phyloP scores from a whole-genome alignment of 805 yeast genomes.

The Yamadazyma scolyti region DNA sequence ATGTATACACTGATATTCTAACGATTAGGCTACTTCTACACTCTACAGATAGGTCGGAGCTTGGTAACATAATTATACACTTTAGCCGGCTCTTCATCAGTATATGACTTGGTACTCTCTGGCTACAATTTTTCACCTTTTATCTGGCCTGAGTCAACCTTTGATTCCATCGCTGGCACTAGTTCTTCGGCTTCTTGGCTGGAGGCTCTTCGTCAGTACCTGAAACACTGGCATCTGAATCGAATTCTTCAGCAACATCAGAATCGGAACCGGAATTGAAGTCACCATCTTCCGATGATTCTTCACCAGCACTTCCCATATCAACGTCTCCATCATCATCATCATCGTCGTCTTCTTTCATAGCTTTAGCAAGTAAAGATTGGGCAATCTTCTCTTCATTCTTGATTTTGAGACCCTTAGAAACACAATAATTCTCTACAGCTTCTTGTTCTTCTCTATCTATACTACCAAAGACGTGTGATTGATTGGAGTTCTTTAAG shows the following conservation, averaged over 20 bases:
- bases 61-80: neutral
- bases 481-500: constrained; percentile 56
- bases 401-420: constrained; percentile 75
- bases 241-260: constrained; percentile 83
- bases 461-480: constrained; percentile 85
- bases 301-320: constrained; percentile 64
- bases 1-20: too few species aligned
- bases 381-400: constrained; percentile 90
- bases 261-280: constrained; percentile 62
- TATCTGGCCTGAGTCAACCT: neutral
- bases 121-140: constrained; percentile 16
- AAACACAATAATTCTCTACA: constrained; percentile 70
- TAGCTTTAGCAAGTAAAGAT: constrained; percentile 71
- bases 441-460: constrained; percentile 83
- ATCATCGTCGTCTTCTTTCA: constrained; percentile 56
- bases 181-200: constrained; percentile 24
- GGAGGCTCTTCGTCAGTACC: constrained; percentile 27
- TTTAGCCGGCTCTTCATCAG: neutral
- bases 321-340: constrained; percentile 36
- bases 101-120: too few species aligned
- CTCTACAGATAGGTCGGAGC: too few species aligned
- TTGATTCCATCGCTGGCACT: too few species aligned
- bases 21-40: too few species aligned
- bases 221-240: constrained; percentile 53
- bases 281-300: constrained; percentile 78